These are phyloP conservation scores for Gloeopeniophorella convolvens DNA, from an alignment of 768 basidiomycete species.

Conservation along the genomic window DNA sequence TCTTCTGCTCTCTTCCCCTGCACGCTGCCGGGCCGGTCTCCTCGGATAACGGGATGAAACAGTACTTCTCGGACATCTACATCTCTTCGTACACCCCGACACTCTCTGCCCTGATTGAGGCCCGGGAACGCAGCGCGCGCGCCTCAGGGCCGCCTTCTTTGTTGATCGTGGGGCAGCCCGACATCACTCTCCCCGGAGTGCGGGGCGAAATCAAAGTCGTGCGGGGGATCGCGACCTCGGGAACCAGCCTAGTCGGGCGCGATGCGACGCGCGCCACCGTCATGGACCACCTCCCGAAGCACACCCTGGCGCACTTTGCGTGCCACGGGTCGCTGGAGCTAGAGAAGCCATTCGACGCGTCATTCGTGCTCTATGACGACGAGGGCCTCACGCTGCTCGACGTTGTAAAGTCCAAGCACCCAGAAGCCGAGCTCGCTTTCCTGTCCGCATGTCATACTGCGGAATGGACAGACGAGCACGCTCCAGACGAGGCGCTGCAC, in stretches of 20 bases:
- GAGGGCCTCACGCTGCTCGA: slow-evolving; percentile 6
- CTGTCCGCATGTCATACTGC: slow-evolving; percentile 16
- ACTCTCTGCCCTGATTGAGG: slow-evolving; percentile 10
- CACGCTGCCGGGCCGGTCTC: slow-evolving; percentile 16
- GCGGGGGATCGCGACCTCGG: not conserved
- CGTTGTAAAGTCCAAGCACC: slow-evolving; percentile 1
- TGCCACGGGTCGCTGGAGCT: slow-evolving; percentile 9
- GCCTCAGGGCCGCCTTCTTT: not conserved
- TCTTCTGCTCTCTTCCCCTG: slow-evolving; percentile 14
- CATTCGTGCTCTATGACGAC: not conserved
- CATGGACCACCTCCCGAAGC: not conserved
- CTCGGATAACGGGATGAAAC: not conserved
- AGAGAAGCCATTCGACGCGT: slow-evolving; percentile 1
- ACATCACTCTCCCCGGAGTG: slow-evolving; percentile 1
- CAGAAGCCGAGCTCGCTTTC: slow-evolving; percentile 8
- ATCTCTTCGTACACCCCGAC: slow-evolving; percentile 15
- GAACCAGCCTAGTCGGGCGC: not conserved
- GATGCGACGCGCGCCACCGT: not conserved
- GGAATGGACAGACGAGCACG: not conserved
- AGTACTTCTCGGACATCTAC: slow-evolving; percentile 5
- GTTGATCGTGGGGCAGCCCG: slow-evolving; percentile 1
- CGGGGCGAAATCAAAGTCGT: not conserved
- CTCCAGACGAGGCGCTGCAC: slow-evolving; percentile 16
- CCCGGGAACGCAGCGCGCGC: not conserved
- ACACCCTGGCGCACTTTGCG: slow-evolving; percentile 8